These are phyloP conservation scores for Beauveria sp. DNA, from an alignment of 2,329 filamentous ascomycete genomes.

Conservation along the genomic window DNA sequence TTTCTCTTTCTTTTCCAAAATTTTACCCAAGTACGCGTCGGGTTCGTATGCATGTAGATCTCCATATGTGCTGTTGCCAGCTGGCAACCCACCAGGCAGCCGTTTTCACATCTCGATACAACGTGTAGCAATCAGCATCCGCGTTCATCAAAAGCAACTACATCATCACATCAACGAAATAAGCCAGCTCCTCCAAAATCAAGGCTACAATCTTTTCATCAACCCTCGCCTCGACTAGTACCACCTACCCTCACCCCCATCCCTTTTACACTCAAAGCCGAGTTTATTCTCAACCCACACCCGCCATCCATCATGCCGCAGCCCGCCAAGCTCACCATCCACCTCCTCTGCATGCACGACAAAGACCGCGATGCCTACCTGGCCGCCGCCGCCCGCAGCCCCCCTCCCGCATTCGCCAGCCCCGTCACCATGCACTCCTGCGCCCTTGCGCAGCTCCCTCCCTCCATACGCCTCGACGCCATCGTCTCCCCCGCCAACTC, in stretches of 20 bases:
- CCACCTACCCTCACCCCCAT: not conserved
- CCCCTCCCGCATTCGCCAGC: constrained; percentile 20
- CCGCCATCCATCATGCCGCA: not conserved
- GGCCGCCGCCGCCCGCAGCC: constrained; percentile 23
- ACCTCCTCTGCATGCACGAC: constrained; percentile 11
- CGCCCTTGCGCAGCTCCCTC: constrained; percentile 30
- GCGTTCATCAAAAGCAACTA: not conserved
- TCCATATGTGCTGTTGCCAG: not conserved
- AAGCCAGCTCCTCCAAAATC: not conserved
- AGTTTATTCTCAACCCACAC: not conserved
- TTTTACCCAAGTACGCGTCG: no score
- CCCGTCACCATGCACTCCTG: constrained; percentile 30
- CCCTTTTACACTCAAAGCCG: no score
- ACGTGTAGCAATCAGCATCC: not conserved
- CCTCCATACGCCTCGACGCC: constrained; percentile 33
- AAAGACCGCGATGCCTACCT: constrained; percentile 30
- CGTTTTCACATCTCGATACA: not conserved
- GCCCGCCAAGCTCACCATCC: constrained; percentile 2
- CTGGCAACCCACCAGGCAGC: not conserved
- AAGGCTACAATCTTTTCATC: not conserved
- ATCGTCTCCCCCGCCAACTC: constrained; percentile 49
- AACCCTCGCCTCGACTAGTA: not conserved
- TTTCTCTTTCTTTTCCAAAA: not conserved
- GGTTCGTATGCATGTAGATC: not conserved
- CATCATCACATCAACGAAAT: not conserved